Base-by-base conservation (phyloP, 805 yeast species). In the Pichia nanzhaoensis region DNA sequence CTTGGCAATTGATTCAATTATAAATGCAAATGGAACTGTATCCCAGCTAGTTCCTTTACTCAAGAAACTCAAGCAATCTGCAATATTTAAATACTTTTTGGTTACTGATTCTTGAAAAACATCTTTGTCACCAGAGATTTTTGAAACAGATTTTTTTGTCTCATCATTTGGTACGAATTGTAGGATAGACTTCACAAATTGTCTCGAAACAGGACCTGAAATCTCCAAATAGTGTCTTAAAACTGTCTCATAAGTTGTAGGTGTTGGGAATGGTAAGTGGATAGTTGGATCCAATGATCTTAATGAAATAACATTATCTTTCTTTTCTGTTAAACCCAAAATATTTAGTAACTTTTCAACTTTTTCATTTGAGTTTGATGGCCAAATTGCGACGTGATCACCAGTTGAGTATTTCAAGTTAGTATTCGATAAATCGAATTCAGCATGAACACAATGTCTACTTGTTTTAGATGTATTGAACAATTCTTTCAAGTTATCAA, bases 381-480 rank as follows among this genome's bases (percentile, higher is more conserved):
- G 93, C 95, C 96, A 87, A 46, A 93, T 70, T 14, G 96, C 98
- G 51, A 93, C 67, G 66, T 91, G 98, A 63, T 91, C 99, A 64
- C 99, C 99, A 4, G 99, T 91, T 39, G 91, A 72, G 66, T 91
- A 91, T 55, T 82, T 80, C 58, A 93, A 70, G 57, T 82, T 83
- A 4, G 91, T 74, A 24, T 69, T 77, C 1, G 88, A 73, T 32
- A 89, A 67, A 59, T 91, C 97, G 55, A 91, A 80, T 65, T 93
- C 98, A 40, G 83, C 78, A 61, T 91, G 98, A 48, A 91, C 78
- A 68, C 98, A 91, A 53, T 81, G 80, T 69, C 98, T 82, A 17
- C n/a, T n/a, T n/a, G n/a, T n/a, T n/a, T 57, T 51, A 0, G 78
- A 67, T 24, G 12, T 12, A 48, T 70, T 69, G 71, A 90, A 90